phyloP scores from a whole-genome alignment of 176 grass and related monocot genomes.

The barley (Hordeum vulgare) region DNA sequence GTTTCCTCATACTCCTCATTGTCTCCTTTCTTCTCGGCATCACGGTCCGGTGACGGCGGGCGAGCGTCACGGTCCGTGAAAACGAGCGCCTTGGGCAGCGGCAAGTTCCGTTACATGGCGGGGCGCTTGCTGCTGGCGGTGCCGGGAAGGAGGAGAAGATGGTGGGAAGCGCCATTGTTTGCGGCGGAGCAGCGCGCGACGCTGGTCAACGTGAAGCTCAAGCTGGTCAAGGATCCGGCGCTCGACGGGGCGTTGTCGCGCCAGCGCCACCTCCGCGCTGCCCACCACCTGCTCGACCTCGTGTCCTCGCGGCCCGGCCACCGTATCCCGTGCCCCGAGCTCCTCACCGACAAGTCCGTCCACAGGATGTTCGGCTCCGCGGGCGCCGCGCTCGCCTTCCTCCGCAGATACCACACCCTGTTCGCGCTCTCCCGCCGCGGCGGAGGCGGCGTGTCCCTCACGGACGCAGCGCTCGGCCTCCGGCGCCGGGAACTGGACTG shows the following conservation, averaged over 20 bases:
- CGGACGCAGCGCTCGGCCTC: constrained; percentile 39
- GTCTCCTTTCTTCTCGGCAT: background rate
- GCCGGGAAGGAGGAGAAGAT: constrained; percentile 19
- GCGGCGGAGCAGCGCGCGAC: constrained; percentile 43
- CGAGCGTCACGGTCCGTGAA: background rate
- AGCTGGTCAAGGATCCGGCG: constrained; percentile 56
- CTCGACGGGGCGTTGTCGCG: constrained; percentile 47
- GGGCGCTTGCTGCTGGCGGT: background rate
- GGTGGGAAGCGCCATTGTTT: constrained; percentile 22
- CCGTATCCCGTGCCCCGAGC: constrained; percentile 22
- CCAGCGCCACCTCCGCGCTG: constrained; percentile 52
- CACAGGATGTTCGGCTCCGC: constrained; percentile 20
- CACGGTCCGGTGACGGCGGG: background rate
- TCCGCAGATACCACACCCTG: constrained; percentile 43
- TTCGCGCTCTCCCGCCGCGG: constrained; percentile 15
- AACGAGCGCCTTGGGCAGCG: background rate
- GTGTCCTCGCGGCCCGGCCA: constrained; percentile 33
- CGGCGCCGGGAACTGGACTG: constrained; percentile 35
- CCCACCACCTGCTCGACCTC: constrained; percentile 74
- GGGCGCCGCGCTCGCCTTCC: constrained; percentile 23
- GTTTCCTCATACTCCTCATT: background rate
- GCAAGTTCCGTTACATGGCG: constrained; percentile 8
- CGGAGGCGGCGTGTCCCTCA: constrained; percentile 37
- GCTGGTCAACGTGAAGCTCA: constrained; percentile 61
- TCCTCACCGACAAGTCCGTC: constrained; percentile 30